Conservation (phyloP, 208 protist genomes). For the Wallacemonas sp. region DNA sequence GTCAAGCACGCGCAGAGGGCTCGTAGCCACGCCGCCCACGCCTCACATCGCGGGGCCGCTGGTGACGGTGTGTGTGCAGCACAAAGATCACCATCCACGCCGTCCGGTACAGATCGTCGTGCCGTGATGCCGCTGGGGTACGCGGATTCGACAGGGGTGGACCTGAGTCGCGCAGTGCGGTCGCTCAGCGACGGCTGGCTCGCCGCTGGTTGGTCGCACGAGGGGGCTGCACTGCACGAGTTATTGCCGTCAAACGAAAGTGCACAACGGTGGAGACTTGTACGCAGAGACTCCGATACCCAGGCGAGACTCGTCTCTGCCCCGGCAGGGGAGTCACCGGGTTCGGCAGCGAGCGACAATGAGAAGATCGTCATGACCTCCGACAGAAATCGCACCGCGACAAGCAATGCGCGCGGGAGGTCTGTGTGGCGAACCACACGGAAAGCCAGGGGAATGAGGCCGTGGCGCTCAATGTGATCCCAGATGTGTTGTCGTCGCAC, state of each 20-base stretch:
- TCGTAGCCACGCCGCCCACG: not conserved
- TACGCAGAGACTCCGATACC: not conserved
- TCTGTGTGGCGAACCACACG: not conserved
- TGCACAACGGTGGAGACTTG: not conserved
- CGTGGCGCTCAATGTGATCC: not conserved
- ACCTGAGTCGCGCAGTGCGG: no score
- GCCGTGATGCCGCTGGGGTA: no score
- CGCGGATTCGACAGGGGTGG: no score
- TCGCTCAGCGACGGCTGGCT: no score
- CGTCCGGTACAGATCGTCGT: no score
- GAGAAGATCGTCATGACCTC: not conserved
- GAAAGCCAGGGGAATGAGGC: not conserved
- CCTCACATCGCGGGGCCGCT: not conserved
- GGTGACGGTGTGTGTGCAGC: no score
- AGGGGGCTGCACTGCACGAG: no score
- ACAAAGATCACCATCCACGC: no score
- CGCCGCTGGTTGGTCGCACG: no score
- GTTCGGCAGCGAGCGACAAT: not conserved
- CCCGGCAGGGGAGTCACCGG: no score
- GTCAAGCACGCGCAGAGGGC: not conserved
- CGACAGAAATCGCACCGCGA: not conserved
- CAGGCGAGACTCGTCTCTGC: slow-evolving; percentile 1
- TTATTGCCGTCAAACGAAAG: no score
- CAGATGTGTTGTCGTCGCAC: not conserved
- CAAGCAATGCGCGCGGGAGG: not conserved